Conservation (phyloP, 306 rosid species). For the Quillaja saponaria region DNA sequence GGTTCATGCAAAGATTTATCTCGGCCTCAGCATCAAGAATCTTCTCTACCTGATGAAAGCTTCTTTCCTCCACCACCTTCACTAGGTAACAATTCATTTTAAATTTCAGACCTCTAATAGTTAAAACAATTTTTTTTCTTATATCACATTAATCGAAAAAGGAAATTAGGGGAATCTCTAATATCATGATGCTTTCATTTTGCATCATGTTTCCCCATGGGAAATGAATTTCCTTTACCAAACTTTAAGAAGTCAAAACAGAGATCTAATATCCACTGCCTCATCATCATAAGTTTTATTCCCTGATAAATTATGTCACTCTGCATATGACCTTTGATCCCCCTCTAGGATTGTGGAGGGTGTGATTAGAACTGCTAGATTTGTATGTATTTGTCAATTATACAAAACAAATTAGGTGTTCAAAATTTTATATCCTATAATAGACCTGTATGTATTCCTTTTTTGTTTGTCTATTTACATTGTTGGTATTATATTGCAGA, state of each 20-base stretch:
- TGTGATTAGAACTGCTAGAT: no score
- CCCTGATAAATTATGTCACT: background rate
- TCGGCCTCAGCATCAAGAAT: slow-evolving; percentile 39
- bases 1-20: slow-evolving; percentile 36
- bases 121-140: slow-evolving; percentile 2
- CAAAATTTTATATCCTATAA: no score
- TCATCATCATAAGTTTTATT: slow-evolving; percentile 21
- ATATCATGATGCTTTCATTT: background rate
- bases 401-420: no score
- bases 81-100: slow-evolving; percentile 55
- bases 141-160: slow-evolving; percentile 2
- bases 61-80: slow-evolving; percentile 75
- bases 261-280: slow-evolving; percentile 3
- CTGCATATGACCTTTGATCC: no score
- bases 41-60: slow-evolving; percentile 46
- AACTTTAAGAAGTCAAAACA: slow-evolving; percentile 16
- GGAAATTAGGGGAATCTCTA: slow-evolving; percentile 6
- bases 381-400: no score
- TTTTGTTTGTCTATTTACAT: background rate
- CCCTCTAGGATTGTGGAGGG: no score
- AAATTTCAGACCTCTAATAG: slow-evolving; percentile 16
- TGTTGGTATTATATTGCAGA: slow-evolving; percentile 50
- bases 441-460: no score
- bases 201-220: background rate
- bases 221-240: background rate